Evolutionary conservation across 2,329 filamentous ascomycete species (phyloP), one percentile per base, ranked within the genome.

Genomic region (Coccinonectria pachysandricola): DNA sequence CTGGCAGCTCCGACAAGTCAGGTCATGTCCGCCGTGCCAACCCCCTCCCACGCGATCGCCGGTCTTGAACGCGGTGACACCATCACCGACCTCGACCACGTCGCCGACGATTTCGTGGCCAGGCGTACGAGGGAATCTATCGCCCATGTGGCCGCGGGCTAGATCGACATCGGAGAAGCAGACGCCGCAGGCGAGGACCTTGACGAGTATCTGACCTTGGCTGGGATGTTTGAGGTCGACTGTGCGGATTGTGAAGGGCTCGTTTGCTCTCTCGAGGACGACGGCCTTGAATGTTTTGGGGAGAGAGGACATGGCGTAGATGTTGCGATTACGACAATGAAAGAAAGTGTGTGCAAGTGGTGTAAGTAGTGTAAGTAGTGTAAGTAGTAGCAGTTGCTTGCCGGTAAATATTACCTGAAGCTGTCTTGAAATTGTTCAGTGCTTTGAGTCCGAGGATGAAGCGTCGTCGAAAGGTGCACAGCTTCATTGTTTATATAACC

Each of bases 71-170:
- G 59, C 56, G 29, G 62, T 67, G 26, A 78, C 75, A 2, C 50
- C 56, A 0, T 65, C 56, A 5, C 74, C 72, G 1, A 82, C 49
- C 6, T 68, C 68, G 10, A 71, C 75, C 4, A 86, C 61, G 8
- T 71, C 68, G 8, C 80, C 79, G 28, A 86, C 68, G 17, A 79
- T 58, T 49, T 86, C 80, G 52, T 87, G 81, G 12, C 81, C 81
- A 0, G 77, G 74, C 3, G 75, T 54, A 5, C 71, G 64, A 2
- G 78, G 78, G 41, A 69, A 76, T 12, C 63, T 42, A 21, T 69
- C 62, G 8, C 69, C 71, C 21, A 78, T 55, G 4, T 52, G 42
- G 13, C 72, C 71, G 3, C 45, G 23, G 25, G 64, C 57, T 2
- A 68, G 52, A 27, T 50, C 53, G 12, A 54, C 34, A 41, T 85